Evolutionary conservation across 2,329 filamentous ascomycete species (phyloP), one percentile per base, ranked within the genome.

Genomic region (Penicillium sclerotiorum): DNA sequence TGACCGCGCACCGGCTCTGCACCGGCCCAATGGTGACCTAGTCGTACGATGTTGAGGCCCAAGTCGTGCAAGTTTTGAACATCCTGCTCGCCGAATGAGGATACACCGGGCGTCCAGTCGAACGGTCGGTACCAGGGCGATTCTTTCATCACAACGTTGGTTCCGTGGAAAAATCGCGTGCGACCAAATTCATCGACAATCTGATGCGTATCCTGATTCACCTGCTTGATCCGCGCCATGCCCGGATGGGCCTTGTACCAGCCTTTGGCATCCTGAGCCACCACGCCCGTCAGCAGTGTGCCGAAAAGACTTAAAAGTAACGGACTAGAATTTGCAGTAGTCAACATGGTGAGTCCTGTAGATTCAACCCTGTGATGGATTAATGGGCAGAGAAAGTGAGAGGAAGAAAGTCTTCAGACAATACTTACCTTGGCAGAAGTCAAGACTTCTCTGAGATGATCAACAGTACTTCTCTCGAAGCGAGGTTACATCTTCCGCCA

Each of bases 81-180:
- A 50, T 53, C 50, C 44, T 53, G 23, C 43, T 53, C 25, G 17
- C 50, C 41, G 39, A 55, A 55, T 8, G 52, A 52, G 5, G 52
- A 49, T 15, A 55, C 52, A 15, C 52, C 52, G 9, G 52, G 52
- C 13, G 43, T 37, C 52, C 52, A 55, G 38, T 52, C 49, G 9
- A 49, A 35, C 1, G 52, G 52, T 17, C 49, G 52, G 47, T 55
- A 37, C 49, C 49, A 55, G 25, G 52, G 52, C 9, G 52, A 27
- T 35, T 55, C 49, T 23, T 55, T 55, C 52, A 52, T 55, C 8
- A 55, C 52, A n/a, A 52, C 52, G 49, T 55, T 55, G 21, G 49
- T 55, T 45, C 52, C 52, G 28, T 55, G 52, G 46, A 55, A 55
- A 38, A 55, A 55, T 17, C 52, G 49, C 13, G 52, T 55, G 32